A percentile compares a stretch with the other conserved stretches of the same genome.
phyloP scores from a whole-genome alignment of 306 rosid species.

The Fragaria vesca region DNA sequence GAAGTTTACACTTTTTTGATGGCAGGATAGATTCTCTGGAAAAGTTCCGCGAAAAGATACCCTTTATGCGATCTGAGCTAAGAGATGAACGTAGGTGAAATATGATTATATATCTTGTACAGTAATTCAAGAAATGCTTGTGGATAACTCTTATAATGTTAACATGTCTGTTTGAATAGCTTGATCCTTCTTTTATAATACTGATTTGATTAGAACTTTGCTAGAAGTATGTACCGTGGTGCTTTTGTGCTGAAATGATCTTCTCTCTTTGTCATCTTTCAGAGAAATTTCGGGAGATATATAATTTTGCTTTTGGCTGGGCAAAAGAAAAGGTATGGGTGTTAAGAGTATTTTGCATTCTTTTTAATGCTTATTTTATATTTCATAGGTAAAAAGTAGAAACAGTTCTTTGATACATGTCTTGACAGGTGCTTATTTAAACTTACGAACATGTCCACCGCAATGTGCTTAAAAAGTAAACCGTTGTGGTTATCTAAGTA shows the following conservation, averaged over 20 bases:
- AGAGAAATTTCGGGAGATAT: slow-evolving; percentile 94
- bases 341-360: neutral
- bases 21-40: slow-evolving; percentile 95
- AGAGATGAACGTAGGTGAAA: slow-evolving; percentile 81
- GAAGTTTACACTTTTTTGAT: slow-evolving; percentile 29
- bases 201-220: neutral
- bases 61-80: slow-evolving; percentile 87
- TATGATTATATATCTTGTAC: slow-evolving; percentile 4
- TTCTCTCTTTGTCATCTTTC: slow-evolving; percentile 38
- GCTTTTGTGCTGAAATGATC: slow-evolving; percentile 27
- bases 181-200: neutral
- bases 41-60: slow-evolving; percentile 86
- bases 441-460: neutral
- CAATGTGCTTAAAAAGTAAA: neutral
- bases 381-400: neutral
- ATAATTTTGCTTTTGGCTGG: slow-evolving; percentile 98
- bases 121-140: neutral
- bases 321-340: slow-evolving; percentile 91
- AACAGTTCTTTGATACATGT: neutral
- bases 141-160: neutral
- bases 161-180: neutral
- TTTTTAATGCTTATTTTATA: neutral
- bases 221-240: neutral
- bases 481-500: neutral
- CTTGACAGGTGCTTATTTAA: neutral